phyloP scores from a whole-genome alignment of 2,329 filamentous ascomycete species.

The Sclerotinia glacialis region DNA sequence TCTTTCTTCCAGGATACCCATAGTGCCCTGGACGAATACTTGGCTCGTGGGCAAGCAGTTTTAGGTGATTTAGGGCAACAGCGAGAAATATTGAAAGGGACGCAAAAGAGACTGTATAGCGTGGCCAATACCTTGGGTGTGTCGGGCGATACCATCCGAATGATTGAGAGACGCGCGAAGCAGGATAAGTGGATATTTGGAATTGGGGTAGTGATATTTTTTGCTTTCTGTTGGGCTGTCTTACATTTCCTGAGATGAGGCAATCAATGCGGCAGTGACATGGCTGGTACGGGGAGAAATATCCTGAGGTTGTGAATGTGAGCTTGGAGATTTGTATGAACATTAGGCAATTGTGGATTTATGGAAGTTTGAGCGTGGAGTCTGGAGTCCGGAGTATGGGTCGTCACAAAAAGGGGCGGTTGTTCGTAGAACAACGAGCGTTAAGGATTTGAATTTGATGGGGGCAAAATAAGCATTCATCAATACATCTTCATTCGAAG shows the following conservation, averaged over 20 bases:
- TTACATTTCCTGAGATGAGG: conserved; percentile 74
- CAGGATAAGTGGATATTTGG: conserved; percentile 99
- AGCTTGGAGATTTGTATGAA: neutral
- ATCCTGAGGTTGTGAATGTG: neutral
- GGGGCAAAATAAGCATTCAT: neutral
- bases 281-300: neutral
- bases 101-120: conserved; percentile 84
- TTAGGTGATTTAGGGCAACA: conserved; percentile 85
- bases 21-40: conserved; percentile 85
- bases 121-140: conserved; percentile 92
- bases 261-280: neutral
- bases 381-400: neutral
- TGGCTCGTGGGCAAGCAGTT: conserved; percentile 86
- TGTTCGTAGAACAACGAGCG: neutral
- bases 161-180: conserved; percentile 86
- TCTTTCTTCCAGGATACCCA: conserved; percentile 82
- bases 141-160: conserved; percentile 92
- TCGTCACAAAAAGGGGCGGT: neutral
- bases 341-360: neutral
- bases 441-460: neutral
- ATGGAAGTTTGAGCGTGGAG: neutral
- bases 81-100: conserved; percentile 91
- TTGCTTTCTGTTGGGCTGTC: conserved; percentile 88
- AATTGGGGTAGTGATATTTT: conserved; percentile 80
- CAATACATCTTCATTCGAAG: neutral